Evolutionary conservation across 805 yeast genomes (phyloP).

Genomic region (Candida khao-thaluensis): DNA sequence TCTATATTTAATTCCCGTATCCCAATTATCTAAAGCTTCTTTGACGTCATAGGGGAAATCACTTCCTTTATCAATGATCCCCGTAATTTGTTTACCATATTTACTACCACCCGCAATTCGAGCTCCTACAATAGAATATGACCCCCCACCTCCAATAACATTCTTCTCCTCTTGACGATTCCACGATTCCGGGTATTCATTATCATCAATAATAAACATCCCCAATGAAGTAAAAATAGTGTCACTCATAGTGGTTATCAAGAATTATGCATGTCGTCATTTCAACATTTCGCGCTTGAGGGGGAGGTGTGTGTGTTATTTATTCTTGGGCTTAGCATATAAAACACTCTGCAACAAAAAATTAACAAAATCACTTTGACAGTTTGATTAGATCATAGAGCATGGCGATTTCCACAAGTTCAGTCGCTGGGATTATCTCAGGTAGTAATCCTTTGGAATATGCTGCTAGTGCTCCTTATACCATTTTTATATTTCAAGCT

Average conservation of each 20-base stretch:
- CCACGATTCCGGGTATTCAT: slow-evolving; percentile 50
- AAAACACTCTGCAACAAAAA: no score
- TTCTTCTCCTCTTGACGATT: slow-evolving; percentile 37
- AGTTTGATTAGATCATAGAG: no score
- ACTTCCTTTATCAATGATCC: slow-evolving; percentile 75
- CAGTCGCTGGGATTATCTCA: slow-evolving; percentile 67
- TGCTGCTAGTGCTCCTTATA: slow-evolving; percentile 56
- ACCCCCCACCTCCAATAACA: slow-evolving; percentile 89
- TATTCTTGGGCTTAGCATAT: slow-evolving; percentile 3
- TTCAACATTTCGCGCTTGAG: neutral
- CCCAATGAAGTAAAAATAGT: slow-evolving; percentile 41
- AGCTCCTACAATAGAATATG: slow-evolving; percentile 76
- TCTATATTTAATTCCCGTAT: slow-evolving; percentile 58
- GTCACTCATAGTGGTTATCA: slow-evolving; percentile 6
- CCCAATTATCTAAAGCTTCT: slow-evolving; percentile 55
- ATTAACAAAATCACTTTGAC: no score
- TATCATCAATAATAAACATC: slow-evolving; percentile 88
- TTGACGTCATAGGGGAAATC: slow-evolving; percentile 64
- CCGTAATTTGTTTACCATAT: slow-evolving; percentile 45
- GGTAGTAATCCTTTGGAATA: slow-evolving; percentile 71
- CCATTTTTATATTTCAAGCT: slow-evolving; percentile 69
- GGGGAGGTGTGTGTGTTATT: neutral
- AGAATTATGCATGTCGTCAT: slow-evolving; percentile 4
- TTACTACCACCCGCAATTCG: slow-evolving; percentile 48
- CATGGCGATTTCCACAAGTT: slow-evolving; percentile 24